Percentiles rank a stretch among this genome's conserved stretches.
These are phyloP conservation scores for Polyrhizophydium stewartii DNA, from an alignment of 371 early-diverging fungal genomes.

Conservation along the genomic window DNA sequence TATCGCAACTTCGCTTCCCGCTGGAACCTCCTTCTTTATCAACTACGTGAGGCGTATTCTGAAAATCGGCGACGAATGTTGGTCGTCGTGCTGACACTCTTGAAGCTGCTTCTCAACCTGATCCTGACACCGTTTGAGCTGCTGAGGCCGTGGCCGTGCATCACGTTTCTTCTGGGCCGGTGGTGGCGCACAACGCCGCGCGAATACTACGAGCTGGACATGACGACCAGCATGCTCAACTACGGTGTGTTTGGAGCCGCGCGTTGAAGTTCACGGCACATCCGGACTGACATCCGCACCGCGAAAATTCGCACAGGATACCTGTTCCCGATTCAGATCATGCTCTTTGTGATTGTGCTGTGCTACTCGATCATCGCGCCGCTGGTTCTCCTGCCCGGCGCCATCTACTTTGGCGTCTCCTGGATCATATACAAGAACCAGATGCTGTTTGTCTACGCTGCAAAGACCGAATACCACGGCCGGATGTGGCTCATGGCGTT, in stretches of 20 bases:
- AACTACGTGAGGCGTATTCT: slow-evolving; percentile 34
- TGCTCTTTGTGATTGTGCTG: slow-evolving; percentile 33
- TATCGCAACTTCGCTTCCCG: slow-evolving; percentile 28
- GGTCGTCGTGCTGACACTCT: not conserved
- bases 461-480: slow-evolving; percentile 39
- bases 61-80: not conserved
- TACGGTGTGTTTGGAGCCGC: slow-evolving; percentile 26
- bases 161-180: slow-evolving; percentile 15
- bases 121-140: slow-evolving; percentile 33
- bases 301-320: slow-evolving; percentile 13
- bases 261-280: too few relatives aligned
- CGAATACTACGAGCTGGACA: slow-evolving; percentile 29
- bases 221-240: slow-evolving; percentile 28
- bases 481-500: slow-evolving; percentile 30
- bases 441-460: slow-evolving; percentile 41
- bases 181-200: slow-evolving; percentile 27
- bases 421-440: slow-evolving; percentile 38
- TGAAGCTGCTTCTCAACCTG: slow-evolving; percentile 28
- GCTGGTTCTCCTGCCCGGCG: slow-evolving; percentile 36
- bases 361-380: slow-evolving; percentile 40
- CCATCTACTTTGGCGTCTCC: slow-evolving; percentile 31
- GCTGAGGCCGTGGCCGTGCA: slow-evolving; percentile 26
- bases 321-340: slow-evolving; percentile 35
- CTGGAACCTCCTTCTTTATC: slow-evolving; percentile 40
- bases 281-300: too few relatives aligned